Conservation (phyloP, 2,329 filamentous ascomycete species). For the Curvularia verruculosa region DNA sequence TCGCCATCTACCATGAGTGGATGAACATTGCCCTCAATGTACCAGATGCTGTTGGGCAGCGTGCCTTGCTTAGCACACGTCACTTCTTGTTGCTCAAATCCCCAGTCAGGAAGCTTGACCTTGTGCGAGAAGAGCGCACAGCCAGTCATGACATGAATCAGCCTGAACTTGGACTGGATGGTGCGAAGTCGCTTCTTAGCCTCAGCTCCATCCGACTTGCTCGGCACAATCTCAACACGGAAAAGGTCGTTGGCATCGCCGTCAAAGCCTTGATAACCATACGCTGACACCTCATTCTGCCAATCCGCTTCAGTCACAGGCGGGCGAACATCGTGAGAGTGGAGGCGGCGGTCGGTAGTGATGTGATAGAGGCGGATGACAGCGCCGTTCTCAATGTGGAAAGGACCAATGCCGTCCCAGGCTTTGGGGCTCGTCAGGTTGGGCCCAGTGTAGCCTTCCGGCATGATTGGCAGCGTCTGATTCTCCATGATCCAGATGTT, state of each 20-base stretch:
- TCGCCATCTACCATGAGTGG: conserved; percentile 72
- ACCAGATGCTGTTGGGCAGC: conserved; percentile 96
- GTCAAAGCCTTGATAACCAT: conserved; percentile 95
- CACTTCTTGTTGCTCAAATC: conserved; percentile 98
- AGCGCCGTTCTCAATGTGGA: conserved; percentile 77
- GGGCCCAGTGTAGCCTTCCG: conserved; percentile 75
- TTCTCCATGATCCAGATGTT: conserved; percentile 95
- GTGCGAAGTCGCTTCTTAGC: conserved; percentile 88
- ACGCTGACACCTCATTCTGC: conserved; percentile 96
- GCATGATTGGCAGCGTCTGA: conserved; percentile 74
- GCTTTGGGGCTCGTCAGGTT: conserved; percentile 80
- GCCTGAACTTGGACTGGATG: conserved; percentile 94
- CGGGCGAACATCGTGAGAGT: conserved; percentile 88
- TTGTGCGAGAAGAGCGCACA: conserved; percentile 98
- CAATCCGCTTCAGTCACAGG: conserved; percentile 61
- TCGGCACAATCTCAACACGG: conserved; percentile 92
- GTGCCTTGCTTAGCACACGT: conserved; percentile 92
- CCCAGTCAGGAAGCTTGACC: conserved; percentile 98
- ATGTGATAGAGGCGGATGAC: conserved; percentile 83
- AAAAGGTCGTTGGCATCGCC: conserved; percentile 97
- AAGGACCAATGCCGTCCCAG: conserved; percentile 77
- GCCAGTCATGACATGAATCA: conserved; percentile 95
- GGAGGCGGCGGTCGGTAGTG: conserved; percentile 83
- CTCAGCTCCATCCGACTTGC: conserved; percentile 75
- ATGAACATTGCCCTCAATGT: conserved; percentile 89